Conservation (phyloP, 805 yeast genomes). For the Saccharomycopsis sp. region DNA sequence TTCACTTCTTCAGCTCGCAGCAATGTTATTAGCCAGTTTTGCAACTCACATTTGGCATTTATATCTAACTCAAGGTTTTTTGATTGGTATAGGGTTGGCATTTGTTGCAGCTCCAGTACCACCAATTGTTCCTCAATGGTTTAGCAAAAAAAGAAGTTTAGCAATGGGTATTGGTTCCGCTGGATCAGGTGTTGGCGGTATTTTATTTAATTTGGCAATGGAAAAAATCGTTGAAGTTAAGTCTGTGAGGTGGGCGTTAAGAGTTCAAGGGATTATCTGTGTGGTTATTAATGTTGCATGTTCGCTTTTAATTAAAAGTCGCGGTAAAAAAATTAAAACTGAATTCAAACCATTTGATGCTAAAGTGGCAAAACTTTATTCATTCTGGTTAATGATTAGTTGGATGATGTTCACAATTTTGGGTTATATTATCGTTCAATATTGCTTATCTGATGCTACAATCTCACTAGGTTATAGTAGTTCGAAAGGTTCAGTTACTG, state of each 20-base stretch:
- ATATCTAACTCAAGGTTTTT: constrained; percentile 48
- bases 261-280: constrained; percentile 34
- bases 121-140: constrained; percentile 51
- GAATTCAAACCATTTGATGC: constrained; percentile 36
- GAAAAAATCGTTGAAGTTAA: constrained; percentile 29
- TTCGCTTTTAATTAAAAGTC: constrained; percentile 31
- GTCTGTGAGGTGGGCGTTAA: constrained; percentile 30
- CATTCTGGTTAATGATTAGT: constrained; percentile 35
- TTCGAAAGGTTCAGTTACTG: constrained; percentile 47
- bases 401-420: constrained; percentile 44
- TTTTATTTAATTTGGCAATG: constrained; percentile 33
- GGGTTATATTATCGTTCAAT: constrained; percentile 55
- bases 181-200: constrained; percentile 41
- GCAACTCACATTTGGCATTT: constrained; percentile 48
- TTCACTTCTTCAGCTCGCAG: constrained; percentile 39
- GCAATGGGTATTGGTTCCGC: constrained; percentile 34
- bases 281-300: constrained; percentile 31
- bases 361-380: constrained; percentile 33
- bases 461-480: constrained; percentile 50
- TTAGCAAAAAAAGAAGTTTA: constrained; percentile 37
- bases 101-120: constrained; percentile 40
- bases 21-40: constrained; percentile 46
- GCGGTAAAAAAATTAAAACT: constrained; percentile 32
- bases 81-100: constrained; percentile 48
- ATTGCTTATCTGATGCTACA: constrained; percentile 54